Conservation (phyloP, 306 rosid species). For the Trifolium dubium region DNA sequence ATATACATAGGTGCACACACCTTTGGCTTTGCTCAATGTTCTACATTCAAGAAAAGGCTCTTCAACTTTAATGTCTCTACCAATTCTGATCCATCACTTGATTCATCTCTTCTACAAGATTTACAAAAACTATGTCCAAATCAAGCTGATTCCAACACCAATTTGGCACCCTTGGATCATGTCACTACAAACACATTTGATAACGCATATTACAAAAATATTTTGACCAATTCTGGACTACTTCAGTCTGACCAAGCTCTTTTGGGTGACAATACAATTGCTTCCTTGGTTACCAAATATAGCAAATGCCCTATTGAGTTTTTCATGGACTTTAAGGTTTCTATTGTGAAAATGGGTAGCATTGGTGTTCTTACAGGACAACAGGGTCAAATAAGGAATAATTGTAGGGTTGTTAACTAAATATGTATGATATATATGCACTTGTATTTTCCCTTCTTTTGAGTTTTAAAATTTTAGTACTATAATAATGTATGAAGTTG, state of each 20-base stretch:
- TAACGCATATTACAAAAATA: constrained; percentile 67
- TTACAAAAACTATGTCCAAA: constrained; percentile 65
- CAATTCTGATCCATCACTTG: constrained; percentile 71
- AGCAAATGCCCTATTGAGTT: constrained; percentile 65
- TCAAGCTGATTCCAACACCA: constrained; percentile 63
- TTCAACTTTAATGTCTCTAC: constrained; percentile 69
- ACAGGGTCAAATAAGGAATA: constrained; percentile 72
- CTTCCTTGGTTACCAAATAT: constrained; percentile 60
- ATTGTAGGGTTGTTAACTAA: constrained; percentile 68
- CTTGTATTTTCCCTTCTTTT: too few species aligned
- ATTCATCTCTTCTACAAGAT: constrained; percentile 50
- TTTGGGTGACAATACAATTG: constrained; percentile 57
- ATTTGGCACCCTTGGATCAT: constrained; percentile 65
- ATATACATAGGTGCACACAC: constrained; percentile 71
- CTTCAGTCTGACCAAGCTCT: constrained; percentile 87
- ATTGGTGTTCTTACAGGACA: constrained; percentile 74
- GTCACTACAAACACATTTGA: constrained; percentile 63
- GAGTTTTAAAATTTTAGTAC: background rate
- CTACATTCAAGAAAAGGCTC: constrained; percentile 78
- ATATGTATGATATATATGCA: too few species aligned
- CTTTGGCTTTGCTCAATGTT: constrained; percentile 85
- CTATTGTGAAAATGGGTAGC: constrained; percentile 75
- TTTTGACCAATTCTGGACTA: constrained; percentile 65
- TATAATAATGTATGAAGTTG: background rate
- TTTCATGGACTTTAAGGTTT: constrained; percentile 62